Evolutionary conservation across 257 asterid genomes (phyloP), one percentile per base, ranked within the genome.

Genomic region (Capsicum chinense): DNA sequence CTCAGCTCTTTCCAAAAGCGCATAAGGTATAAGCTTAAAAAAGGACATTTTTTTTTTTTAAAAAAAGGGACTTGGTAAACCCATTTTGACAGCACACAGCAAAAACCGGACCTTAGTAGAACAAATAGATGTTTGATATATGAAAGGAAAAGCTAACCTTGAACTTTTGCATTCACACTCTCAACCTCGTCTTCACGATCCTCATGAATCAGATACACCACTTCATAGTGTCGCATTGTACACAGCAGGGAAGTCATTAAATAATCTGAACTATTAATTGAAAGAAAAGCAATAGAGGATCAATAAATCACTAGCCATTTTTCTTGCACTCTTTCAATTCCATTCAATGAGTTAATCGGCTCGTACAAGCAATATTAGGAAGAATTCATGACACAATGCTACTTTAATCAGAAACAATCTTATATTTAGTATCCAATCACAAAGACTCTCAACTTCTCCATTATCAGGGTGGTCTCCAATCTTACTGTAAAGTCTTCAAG

Each of bases 221-320:
- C 97, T 88, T 96, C 98, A 87, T 96, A 94, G 89, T 96, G 99
- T 70, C 98, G 88, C 98, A 90, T 98, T 96, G 95, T 37, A 50
- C 69, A 86, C 71, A 69, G 57, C 17, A 47, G 56, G 74, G 80
- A 59, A 69, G 42, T 15, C 37, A 56, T 54, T 52, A 83, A 63
- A 84, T 80, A 88, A 21, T 12, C 26, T 12, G 74, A 83, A 39
- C 14, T 7, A 50, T 7, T 11, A 74, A 19, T 7, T 33, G 62
- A 26, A 50, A 74, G 2, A 1, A 74, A 74, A 74, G 52, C 44
- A 74, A 74, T 10, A 14, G 44, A 21, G 15, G 44, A 37, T 26
- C 35, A 39, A 54, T n/a, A 48, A 5, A 37, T 84, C 15, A n/a
- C 57, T 60, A 62, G 21, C 59, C 67, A 67, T 3, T 47, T 67